These are phyloP conservation scores for Dictyostelium capitatum DNA, from an alignment of 78 protist species.

Conservation along the genomic window DNA sequence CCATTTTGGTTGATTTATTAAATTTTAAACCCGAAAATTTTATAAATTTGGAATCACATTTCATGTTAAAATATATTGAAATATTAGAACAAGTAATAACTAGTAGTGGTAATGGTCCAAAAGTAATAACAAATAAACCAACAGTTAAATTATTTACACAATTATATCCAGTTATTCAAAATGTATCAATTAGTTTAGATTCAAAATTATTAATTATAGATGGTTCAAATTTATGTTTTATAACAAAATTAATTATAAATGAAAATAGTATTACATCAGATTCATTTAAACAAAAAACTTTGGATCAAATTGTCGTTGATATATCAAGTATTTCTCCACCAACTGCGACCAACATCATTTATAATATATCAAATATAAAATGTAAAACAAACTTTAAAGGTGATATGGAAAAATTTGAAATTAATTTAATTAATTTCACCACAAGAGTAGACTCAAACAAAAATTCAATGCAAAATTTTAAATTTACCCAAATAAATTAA, in stretches of 20 bases:
- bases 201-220: not conserved
- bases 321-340: too few relatives aligned
- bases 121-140: not conserved
- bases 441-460: too few relatives aligned
- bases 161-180: not conserved
- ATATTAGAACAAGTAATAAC: not conserved
- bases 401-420: too few relatives aligned
- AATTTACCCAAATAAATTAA: too few relatives aligned
- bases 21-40: not conserved
- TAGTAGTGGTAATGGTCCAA: not conserved
- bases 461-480: too few relatives aligned
- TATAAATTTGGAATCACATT: not conserved
- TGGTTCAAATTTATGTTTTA: constrained; percentile 1
- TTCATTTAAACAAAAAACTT: too few relatives aligned
- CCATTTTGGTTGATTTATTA: not conserved
- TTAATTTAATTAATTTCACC: too few relatives aligned
- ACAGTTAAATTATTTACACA: not conserved
- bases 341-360: too few relatives aligned
- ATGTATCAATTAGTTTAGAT: not conserved
- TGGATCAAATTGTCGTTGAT: too few relatives aligned
- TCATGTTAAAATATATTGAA: not conserved
- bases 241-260: not conserved
- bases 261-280: not conserved
- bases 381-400: too few relatives aligned
- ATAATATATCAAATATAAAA: too few relatives aligned